phyloP scores from a whole-genome alignment of 768 basidiomycete genomes.

The Fomitopsis pulvina region DNA sequence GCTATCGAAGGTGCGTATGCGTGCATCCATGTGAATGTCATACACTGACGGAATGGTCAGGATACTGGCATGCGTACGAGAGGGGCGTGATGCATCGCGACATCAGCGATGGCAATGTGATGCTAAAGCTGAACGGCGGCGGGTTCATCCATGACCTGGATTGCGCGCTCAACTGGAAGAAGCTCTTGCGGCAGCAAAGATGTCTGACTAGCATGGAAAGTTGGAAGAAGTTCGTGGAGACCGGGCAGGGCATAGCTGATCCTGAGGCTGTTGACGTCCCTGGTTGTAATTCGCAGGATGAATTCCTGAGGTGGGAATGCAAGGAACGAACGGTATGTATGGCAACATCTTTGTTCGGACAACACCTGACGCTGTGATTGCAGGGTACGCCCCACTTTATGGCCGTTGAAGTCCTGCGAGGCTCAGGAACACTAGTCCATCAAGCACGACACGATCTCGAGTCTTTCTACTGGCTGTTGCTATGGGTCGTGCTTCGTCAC shows the following conservation, averaged over 20 bases:
- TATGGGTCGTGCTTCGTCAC: conserved; percentile 7
- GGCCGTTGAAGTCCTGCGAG: neutral
- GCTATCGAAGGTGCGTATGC: conserved; percentile 5
- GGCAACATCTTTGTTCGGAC: neutral
- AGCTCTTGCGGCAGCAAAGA: conserved; percentile 7
- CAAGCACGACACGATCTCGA: conserved; percentile 5
- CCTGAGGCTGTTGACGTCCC: no score
- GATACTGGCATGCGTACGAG: conserved; percentile 1
- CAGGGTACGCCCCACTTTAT: conserved; percentile 4
- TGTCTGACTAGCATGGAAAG: neutral
- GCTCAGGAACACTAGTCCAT: neutral
- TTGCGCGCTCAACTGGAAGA: neutral
- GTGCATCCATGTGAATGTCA: neutral
- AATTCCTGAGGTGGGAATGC: no score
- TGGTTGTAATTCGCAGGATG: no score
- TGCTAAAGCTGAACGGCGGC: conserved; percentile 1
- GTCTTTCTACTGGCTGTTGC: conserved; percentile 5
- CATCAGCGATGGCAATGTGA: conserved; percentile 11
- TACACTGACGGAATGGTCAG: neutral
- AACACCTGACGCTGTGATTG: neutral
- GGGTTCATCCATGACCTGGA: conserved; percentile 1
- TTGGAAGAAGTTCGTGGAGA: neutral
- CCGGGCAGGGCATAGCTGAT: neutral
- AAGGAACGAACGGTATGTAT: neutral
- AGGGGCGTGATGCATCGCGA: conserved; percentile 10